phyloP scores from a whole-genome alignment of 2,329 filamentous ascomycete genomes.

The Trichoderma sp. region DNA sequence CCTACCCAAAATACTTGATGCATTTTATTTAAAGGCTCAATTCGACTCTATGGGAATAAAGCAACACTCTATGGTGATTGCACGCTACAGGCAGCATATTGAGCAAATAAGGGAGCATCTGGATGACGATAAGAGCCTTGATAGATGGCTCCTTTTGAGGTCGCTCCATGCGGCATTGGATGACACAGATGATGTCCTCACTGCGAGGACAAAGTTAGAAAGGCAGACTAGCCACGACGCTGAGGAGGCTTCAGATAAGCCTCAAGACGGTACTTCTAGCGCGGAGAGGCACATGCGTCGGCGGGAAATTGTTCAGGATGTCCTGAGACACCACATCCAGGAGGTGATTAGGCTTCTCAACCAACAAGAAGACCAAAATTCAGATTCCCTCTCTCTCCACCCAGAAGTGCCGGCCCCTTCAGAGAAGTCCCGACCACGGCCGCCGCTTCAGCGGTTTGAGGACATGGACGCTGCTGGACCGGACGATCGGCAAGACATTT shows the following conservation, averaged over 20 bases:
- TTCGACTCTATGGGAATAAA: slow-evolving; percentile 21
- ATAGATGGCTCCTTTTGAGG: slow-evolving; percentile 38
- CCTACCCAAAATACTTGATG: slow-evolving; percentile 41
- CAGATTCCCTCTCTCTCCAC: slow-evolving; percentile 27
- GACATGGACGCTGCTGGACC: slow-evolving; percentile 48
- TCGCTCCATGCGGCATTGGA: slow-evolving; percentile 42
- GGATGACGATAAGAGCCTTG: slow-evolving; percentile 24
- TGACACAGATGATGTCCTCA: slow-evolving; percentile 44
- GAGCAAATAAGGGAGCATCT: slow-evolving; percentile 26
- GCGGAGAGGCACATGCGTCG: slow-evolving; percentile 26
- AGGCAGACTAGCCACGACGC: not conserved
- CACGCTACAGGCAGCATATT: slow-evolving; percentile 30
- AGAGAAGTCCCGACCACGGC: not conserved
- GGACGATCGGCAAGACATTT: slow-evolving; percentile 47
- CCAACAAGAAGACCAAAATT: slow-evolving; percentile 32
- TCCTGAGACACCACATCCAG: slow-evolving; percentile 51
- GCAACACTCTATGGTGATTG: slow-evolving; percentile 28
- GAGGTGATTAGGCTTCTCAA: slow-evolving; percentile 49
- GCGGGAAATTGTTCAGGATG: slow-evolving; percentile 42
- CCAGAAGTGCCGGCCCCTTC: slow-evolving; percentile 24
- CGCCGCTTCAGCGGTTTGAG: slow-evolving; percentile 37
- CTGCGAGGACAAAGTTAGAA: slow-evolving; percentile 29
- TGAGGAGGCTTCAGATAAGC: not conserved
- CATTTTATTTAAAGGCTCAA: slow-evolving; percentile 36
- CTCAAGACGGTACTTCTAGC: not conserved